Conservation (phyloP, 1,284 basidiomycete species). For the Pseudozyma thailandica region DNA sequence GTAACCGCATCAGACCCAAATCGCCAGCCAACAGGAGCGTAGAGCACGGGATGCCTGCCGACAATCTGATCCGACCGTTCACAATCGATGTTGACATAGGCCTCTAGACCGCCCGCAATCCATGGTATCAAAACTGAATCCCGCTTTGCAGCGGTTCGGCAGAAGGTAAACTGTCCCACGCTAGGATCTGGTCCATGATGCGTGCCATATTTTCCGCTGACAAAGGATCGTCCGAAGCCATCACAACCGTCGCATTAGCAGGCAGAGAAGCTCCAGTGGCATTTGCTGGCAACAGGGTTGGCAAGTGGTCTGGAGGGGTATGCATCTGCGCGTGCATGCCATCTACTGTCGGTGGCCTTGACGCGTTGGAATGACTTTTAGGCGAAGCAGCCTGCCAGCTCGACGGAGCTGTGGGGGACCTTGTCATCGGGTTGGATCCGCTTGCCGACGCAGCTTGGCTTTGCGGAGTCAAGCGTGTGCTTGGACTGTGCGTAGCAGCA, state of each 20-base stretch:
- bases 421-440: background rate
- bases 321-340: background rate
- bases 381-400: conserved; percentile 7
- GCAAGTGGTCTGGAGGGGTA: background rate
- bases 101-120: no score
- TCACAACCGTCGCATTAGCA: background rate
- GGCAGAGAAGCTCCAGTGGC: background rate
- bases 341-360: conserved; percentile 1
- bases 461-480: conserved; percentile 2
- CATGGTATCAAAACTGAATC: no score
- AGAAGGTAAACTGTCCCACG: conserved; percentile 8
- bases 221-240: conserved; percentile 1
- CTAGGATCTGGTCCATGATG: conserved; percentile 31
- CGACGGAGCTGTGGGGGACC: background rate
- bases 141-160: background rate
- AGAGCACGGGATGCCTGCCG: no score
- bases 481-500: background rate
- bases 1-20: no score
- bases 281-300: background rate
- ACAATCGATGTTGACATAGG: no score
- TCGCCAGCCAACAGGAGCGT: no score
- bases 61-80: no score
- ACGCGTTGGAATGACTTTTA: background rate
- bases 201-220: conserved; percentile 26
- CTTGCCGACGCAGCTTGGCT: background rate